phyloP scores from a whole-genome alignment of 75 land plant genomes.

The Selaginella tamariscina region DNA sequence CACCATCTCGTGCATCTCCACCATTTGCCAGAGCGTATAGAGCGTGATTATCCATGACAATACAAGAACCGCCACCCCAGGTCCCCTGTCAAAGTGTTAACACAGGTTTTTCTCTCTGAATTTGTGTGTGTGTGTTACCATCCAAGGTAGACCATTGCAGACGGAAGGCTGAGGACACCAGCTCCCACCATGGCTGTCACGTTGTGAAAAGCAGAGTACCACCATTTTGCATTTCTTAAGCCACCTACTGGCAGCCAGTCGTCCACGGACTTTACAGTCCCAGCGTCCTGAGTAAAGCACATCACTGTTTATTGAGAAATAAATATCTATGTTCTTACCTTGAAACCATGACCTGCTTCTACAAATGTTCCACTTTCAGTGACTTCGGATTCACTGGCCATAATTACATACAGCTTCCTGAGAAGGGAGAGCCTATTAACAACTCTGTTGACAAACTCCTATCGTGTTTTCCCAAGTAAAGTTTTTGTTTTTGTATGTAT shows the following conservation, averaged over 20 bases:
- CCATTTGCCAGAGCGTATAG: slow-evolving; percentile 76
- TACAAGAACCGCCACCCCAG: slow-evolving; percentile 41
- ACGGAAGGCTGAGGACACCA: slow-evolving; percentile 50
- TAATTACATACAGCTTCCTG: too few relatives aligned
- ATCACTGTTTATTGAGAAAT: too few relatives aligned
- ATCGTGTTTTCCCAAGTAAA: too few relatives aligned
- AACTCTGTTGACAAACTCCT: too few relatives aligned
- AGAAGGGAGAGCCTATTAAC: too few relatives aligned
- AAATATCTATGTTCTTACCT: too few relatives aligned
- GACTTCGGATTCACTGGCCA: too few relatives aligned
- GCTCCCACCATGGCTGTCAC: slow-evolving; percentile 80
- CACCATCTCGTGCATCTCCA: slow-evolving; percentile 66
- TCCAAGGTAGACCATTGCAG: slow-evolving; percentile 42
- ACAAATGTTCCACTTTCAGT: too few relatives aligned
- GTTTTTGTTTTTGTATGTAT: too few relatives aligned
- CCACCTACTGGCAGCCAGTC: slow-evolving; percentile 59
- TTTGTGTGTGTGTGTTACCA: slow-evolving; percentile 24
- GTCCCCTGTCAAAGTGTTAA: slow-evolving; percentile 42
- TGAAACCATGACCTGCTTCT: too few relatives aligned
- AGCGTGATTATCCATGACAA: slow-evolving; percentile 64
- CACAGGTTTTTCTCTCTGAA: background rate
- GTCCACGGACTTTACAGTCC: slow-evolving; percentile 22
- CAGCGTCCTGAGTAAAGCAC: too few relatives aligned
- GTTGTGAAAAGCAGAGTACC: slow-evolving; percentile 61
- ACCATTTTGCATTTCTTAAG: slow-evolving; percentile 46